Evolutionary conservation across 352 stramenopile species (phyloP).

Genomic region (Pythium volutum): DNA sequence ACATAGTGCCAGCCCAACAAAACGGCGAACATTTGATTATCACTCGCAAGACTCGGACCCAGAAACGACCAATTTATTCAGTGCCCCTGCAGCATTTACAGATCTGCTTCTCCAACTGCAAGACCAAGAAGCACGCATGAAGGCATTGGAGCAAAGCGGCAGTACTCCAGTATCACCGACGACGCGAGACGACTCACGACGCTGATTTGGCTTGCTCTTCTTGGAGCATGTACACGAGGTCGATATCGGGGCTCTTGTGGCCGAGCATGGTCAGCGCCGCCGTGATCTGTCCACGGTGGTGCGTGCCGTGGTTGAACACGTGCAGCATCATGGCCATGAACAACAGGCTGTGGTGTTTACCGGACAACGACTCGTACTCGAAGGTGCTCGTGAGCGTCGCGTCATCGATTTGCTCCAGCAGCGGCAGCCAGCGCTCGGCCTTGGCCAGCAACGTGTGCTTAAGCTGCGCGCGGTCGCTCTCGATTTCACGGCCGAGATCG

Average conservation of each 20-base stretch:
- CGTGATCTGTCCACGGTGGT: constrained; percentile 23
- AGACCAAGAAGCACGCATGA: constrained; percentile 22
- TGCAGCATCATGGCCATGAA: constrained; percentile 13
- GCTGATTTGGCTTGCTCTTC: not conserved
- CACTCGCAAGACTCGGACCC: not conserved
- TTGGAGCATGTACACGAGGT: constrained; percentile 25
- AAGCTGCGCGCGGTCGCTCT: constrained; percentile 13
- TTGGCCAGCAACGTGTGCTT: constrained; percentile 2
- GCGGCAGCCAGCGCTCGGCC: constrained; percentile 20
- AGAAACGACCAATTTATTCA: constrained; percentile 3
- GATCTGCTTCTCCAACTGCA: constrained; percentile 14
- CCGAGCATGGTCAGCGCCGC: constrained; percentile 23
- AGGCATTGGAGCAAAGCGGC: not conserved
- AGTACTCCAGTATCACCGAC: not conserved
- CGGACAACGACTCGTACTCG: constrained; percentile 9
- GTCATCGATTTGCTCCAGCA: constrained; percentile 15
- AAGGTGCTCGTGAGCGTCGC: constrained; percentile 13
- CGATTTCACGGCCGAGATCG: constrained; percentile 3
- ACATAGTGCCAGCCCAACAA: not conserved
- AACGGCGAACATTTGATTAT: not conserved
- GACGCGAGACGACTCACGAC: not conserved
- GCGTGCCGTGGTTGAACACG: constrained; percentile 28
- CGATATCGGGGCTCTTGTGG: constrained; percentile 10
- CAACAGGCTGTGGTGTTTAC: not conserved
- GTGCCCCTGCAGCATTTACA: constrained; percentile 3